Conservation (phyloP, 225 moss, liverwort and hornwort genomes). For the Straminergon stramineum region DNA sequence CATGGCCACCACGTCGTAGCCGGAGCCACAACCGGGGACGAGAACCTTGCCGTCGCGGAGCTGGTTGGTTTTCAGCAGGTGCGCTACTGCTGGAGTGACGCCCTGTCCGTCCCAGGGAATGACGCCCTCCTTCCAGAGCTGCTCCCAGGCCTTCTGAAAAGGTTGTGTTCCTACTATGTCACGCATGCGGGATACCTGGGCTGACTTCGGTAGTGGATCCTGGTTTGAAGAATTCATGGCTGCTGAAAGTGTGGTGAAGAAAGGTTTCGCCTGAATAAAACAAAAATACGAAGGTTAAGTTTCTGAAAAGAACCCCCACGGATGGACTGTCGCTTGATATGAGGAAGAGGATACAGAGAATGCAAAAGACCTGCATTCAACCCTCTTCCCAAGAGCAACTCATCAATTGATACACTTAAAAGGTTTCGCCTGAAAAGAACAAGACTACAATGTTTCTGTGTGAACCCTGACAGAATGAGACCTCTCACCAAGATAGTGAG, state of each 20-base stretch:
- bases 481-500: not conserved
- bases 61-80: not conserved
- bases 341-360: not conserved
- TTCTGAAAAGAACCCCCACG: not conserved
- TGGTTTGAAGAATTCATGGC: conserved; percentile 8
- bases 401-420: not conserved
- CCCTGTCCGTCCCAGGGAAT: conserved; percentile 9
- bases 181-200: not conserved
- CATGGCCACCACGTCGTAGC: conserved; percentile 13
- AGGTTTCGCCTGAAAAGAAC: not conserved
- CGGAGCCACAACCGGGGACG: conserved; percentile 12
- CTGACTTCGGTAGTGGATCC: not conserved
- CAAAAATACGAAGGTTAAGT: not conserved
- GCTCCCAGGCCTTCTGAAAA: conserved; percentile 1
- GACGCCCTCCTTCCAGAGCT: conserved; percentile 7
- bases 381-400: not conserved
- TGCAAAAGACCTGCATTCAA: not conserved
- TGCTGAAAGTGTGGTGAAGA: not conserved
- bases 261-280: not conserved
- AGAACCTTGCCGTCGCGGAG: not conserved
- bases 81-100: not conserved
- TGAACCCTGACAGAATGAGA: not conserved
- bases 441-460: not conserved
- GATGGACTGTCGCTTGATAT: not conserved
- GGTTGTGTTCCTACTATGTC: not conserved